Evolutionary conservation across 495 filamentous ascomycete genomes (phyloP).

Genomic region (Podospora appendiculata): DNA sequence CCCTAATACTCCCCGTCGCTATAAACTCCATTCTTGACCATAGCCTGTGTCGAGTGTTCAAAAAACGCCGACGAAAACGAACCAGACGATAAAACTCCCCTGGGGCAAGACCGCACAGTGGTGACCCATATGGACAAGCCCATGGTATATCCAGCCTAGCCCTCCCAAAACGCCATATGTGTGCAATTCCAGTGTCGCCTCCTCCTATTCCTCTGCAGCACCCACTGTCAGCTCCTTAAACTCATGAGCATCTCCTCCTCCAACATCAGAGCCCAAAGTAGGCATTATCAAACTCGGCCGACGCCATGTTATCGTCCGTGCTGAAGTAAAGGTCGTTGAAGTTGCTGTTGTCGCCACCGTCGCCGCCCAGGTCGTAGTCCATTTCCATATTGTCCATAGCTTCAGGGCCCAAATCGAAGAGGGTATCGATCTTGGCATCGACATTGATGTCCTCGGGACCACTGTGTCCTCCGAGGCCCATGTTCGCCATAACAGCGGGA

Average conservation of each 20-base stretch:
- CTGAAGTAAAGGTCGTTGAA: conserved; percentile 32
- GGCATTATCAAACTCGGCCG: conserved; percentile 26
- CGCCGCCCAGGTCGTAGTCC: conserved; percentile 27
- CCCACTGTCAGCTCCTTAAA: neutral
- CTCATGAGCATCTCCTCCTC: no score
- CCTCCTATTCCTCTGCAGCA: neutral
- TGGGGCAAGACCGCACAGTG: no score
- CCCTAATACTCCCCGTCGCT: no score
- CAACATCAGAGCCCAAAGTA: conserved; percentile 3
- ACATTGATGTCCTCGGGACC: conserved; percentile 9
- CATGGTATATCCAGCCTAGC: neutral
- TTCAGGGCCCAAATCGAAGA: conserved; percentile 27
- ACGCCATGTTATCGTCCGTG: conserved; percentile 24
- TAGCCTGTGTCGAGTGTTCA: no score
- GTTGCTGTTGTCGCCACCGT: conserved; percentile 24
- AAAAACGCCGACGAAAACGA: no score
- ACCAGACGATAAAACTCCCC: no score
- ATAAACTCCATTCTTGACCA: no score
- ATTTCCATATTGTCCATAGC: conserved; percentile 27
- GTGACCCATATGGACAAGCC: no score
- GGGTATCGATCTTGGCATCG: conserved; percentile 28
- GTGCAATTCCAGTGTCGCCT: neutral
- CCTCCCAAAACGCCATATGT: neutral
- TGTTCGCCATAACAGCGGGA: conserved; percentile 10
- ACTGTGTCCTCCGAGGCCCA: neutral